These are phyloP conservation scores for Rhodotorula sp. DNA, from an alignment of 1,284 basidiomycete genomes.

Conservation along the genomic window DNA sequence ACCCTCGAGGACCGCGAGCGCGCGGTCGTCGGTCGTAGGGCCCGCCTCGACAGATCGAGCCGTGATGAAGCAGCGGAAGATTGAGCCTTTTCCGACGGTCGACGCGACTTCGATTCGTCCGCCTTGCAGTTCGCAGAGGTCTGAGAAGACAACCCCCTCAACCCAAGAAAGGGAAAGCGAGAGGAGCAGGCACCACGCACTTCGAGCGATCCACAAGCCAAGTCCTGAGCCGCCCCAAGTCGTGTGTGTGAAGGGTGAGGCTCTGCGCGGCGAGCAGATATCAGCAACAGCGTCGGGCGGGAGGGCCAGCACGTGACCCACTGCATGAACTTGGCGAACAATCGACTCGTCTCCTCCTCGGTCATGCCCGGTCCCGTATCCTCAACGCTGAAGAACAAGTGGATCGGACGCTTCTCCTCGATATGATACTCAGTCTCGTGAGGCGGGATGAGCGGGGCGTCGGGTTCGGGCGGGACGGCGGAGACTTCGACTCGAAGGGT, in stretches of 20 bases:
- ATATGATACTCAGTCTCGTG: constrained; percentile 28
- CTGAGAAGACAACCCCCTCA: constrained; percentile 1
- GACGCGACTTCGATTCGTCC: constrained; percentile 30
- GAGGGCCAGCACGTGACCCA: background rate
- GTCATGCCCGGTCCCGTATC: constrained; percentile 38
- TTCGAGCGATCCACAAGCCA: constrained; percentile 30
- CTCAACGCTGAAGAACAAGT: constrained; percentile 34
- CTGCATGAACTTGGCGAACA: constrained; percentile 34
- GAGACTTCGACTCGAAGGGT: constrained; percentile 34
- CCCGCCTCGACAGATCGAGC: constrained; percentile 29
- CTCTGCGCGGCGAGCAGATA: background rate
- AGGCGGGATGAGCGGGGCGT: constrained; percentile 22
- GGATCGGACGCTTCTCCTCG: constrained; percentile 20
- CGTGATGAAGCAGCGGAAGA: constrained; percentile 36
- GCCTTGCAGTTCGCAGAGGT: constrained; percentile 34
- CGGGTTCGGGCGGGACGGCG: constrained; percentile 17
- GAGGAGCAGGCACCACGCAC: constrained; percentile 1
- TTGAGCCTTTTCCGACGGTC: constrained; percentile 28
- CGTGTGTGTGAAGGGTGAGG: constrained; percentile 33
- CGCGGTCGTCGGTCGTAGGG: background rate
- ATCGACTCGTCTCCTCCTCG: constrained; percentile 21
- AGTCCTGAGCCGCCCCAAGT: constrained; percentile 29
- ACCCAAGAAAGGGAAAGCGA: too few species aligned
- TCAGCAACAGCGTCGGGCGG: background rate
- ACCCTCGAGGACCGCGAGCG: constrained; percentile 24